Base-by-base conservation (phyloP, 352 stramenopile species). In the Hyphochytrium catenoides region DNA sequence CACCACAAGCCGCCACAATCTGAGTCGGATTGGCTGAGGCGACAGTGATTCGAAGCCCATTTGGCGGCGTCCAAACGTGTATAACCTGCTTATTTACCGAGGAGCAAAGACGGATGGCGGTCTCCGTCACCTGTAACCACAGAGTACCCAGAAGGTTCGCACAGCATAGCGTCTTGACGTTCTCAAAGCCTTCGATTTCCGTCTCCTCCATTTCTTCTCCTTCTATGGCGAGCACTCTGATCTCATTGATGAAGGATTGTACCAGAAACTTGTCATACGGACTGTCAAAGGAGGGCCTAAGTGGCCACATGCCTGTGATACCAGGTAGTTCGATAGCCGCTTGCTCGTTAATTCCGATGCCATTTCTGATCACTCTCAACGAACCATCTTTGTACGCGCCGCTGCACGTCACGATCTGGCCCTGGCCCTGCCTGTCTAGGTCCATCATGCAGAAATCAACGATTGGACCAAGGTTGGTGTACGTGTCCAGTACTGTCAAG, bases 371-470 rank as follows among this genome's bases (percentile, higher is more conserved):
- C n/a, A 98, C 68, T 26, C 88, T 79, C 25, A 98, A 46, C 20
- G 74, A 93, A 16, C 88, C 88, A 31, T 95, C 83, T 38, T 92
- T 91, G 41, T 84, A 85, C 7, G 75, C 79, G 8, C 91, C 91
- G 44, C 76, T 94, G 48, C 82, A 95, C 2, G 89, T 96, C 4
- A 96, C 89, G 26, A 95, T 85, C 53, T 95, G 75, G 1, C 74
- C 79, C 50, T 96, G 86, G 5, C 71, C 68, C 41, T 93, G 77
- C 2, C 78, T 66, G 41, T 93, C 81, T 12, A 91, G 62, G 39
- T 95, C 81, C 48, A 94, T 86, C 14, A 97, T 64, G 52, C 85
- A 93, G 57, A 98, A 95, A 50, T 98, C 91, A 9, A 95, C 76
- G 59, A 98, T 97, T 5, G 91, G 91, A 3, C 88, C 89, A 33